A percentile compares a stretch with the other conserved stretches of the same genome.
These are phyloP conservation scores for Pseudogymnoascus sp. DNA, from an alignment of 2,329 filamentous ascomycete species.

Conservation along the genomic window DNA sequence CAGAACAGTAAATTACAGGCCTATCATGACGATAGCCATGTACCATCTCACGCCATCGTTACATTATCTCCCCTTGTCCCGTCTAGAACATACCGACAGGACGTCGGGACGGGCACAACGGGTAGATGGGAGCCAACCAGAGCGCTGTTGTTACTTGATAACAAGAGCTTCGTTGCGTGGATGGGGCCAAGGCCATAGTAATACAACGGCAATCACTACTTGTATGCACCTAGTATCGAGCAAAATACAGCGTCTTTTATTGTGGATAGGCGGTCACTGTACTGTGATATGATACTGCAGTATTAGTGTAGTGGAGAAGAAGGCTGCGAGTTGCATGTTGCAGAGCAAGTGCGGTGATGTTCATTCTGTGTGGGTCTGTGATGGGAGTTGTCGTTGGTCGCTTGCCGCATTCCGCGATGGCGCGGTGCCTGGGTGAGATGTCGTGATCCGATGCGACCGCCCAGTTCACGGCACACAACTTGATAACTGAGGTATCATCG, in stretches of 20 bases:
- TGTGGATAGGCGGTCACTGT: neutral
- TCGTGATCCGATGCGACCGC: neutral
- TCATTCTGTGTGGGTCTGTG: slow-evolving; percentile 1
- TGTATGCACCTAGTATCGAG: neutral
- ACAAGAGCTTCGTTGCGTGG: neutral
- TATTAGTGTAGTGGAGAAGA: neutral
- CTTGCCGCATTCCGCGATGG: neutral
- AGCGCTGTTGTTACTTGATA: neutral
- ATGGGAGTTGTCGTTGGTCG: neutral
- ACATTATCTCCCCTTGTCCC: neutral
- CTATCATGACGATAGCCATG: slow-evolving; percentile 1
- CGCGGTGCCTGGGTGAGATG: slow-evolving; percentile 1
- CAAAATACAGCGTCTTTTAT: neutral
- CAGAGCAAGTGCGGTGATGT: neutral
- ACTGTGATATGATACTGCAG: neutral
- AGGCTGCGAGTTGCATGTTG: neutral
- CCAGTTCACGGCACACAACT: neutral
- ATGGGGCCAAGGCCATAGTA: neutral
- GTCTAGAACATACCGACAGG: neutral
- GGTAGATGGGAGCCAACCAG: neutral
- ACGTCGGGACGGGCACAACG: too few relatives aligned
- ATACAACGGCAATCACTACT: neutral
- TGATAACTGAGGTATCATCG: neutral
- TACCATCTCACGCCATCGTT: slow-evolving; percentile 1
- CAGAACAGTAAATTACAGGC: neutral